Evolutionary conservation across 2,329 filamentous ascomycete genomes (phyloP).

Genomic region (Diplodia seriata): DNA sequence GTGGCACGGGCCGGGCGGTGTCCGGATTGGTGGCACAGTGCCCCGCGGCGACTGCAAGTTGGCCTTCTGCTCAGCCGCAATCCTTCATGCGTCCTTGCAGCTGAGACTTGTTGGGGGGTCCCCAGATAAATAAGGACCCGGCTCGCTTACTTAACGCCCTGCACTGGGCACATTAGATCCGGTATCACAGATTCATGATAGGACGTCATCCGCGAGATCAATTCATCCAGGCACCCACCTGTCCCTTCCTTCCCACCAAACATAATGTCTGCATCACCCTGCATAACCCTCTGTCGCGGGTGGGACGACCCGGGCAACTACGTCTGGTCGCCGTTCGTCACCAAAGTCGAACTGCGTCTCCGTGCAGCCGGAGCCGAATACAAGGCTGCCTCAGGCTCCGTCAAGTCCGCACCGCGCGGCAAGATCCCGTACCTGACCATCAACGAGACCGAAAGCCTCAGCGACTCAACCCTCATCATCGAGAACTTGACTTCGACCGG

Average conservation of each 20-base stretch:
- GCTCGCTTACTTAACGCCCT: background rate
- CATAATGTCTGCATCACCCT: slow-evolving; percentile 21
- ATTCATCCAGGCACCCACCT: background rate
- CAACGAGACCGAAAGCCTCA: slow-evolving; percentile 42
- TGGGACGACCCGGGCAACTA: slow-evolving; percentile 52
- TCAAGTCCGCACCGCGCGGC: slow-evolving; percentile 57
- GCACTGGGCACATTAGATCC: background rate
- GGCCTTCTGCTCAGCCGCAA: background rate
- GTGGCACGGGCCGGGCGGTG: slow-evolving; percentile 1
- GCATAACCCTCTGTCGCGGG: slow-evolving; percentile 60
- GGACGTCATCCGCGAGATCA: too few species aligned
- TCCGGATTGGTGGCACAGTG: background rate
- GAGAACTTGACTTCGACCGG: slow-evolving; percentile 53
- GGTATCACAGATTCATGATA: background rate
- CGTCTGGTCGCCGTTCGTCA: slow-evolving; percentile 68
- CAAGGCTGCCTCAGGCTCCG: slow-evolving; percentile 53
- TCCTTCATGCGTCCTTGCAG: background rate
- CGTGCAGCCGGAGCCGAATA: slow-evolving; percentile 62
- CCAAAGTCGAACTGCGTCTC: slow-evolving; percentile 67
- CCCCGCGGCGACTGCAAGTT: background rate
- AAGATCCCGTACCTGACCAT: slow-evolving; percentile 66
- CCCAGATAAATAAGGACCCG: background rate
- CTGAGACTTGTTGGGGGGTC: background rate
- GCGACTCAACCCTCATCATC: slow-evolving; percentile 65
- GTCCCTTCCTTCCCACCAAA: background rate